A percentile compares a stretch with the other conserved stretches of the same genome.
These are phyloP conservation scores for Marasmius sp. DNA, from an alignment of 1,284 basidiomycete species.

Conservation along the genomic window DNA sequence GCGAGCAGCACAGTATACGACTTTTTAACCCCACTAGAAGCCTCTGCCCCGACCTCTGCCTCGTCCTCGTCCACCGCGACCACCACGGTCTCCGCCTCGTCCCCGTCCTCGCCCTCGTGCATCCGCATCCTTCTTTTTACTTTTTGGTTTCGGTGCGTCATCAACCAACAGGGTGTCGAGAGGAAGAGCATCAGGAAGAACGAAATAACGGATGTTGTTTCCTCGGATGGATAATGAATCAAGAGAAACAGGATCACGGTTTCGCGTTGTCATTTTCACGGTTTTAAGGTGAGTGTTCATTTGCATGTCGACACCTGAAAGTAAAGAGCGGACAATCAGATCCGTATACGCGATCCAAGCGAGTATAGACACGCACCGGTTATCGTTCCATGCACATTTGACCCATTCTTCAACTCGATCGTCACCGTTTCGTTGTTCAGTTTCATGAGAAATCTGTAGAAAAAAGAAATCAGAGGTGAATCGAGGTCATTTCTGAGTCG, in stretches of 20 bases:
- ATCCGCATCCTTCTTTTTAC: constrained; percentile 73
- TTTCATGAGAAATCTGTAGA: constrained; percentile 94
- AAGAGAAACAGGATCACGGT: constrained; percentile 80
- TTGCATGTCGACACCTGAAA: constrained; percentile 87
- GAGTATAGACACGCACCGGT: constrained; percentile 63
- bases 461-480: constrained; percentile 3
- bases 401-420: constrained; percentile 98
- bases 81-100: constrained; percentile 47
- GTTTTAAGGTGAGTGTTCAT: constrained; percentile 99
- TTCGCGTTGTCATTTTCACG: constrained; percentile 92
- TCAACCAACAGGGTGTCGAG: constrained; percentile 96
- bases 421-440: constrained; percentile 99
- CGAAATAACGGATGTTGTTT: constrained; percentile 92
- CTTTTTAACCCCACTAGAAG: constrained; percentile 23
- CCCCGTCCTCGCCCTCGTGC: constrained; percentile 65
- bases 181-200: constrained; percentile 94
- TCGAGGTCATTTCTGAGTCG: constrained; percentile 1
- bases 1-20: neutral
- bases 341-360: neutral
- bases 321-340: constrained; percentile 1
- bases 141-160: constrained; percentile 96
- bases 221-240: constrained; percentile 91
- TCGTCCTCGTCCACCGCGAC: constrained; percentile 41
- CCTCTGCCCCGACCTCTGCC: constrained; percentile 40
- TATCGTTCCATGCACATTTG: constrained; percentile 94